These are phyloP conservation scores for Pelomyxa schiedti DNA, from an alignment of 78 protist species.

Conservation along the genomic window DNA sequence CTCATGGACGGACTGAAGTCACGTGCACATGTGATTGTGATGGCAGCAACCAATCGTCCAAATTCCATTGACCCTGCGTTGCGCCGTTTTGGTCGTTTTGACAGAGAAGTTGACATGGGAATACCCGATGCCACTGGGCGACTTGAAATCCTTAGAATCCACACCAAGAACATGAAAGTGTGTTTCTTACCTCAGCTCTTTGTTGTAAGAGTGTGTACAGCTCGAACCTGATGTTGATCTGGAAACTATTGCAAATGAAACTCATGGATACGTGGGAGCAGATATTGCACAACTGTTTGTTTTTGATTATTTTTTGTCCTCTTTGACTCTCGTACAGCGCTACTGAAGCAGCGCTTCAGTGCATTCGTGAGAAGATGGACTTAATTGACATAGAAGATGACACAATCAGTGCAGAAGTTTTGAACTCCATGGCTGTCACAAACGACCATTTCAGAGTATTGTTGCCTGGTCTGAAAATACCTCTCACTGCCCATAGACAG, in stretches of 20 bases:
- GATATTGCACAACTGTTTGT: constrained; percentile 97
- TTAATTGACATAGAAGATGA: constrained; percentile 98
- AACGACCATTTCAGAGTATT: constrained; percentile 90
- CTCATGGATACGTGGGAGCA: constrained; percentile 99
- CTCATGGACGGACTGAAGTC: constrained; percentile 99
- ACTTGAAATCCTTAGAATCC: constrained; percentile 96
- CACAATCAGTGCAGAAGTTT: constrained; percentile 95
- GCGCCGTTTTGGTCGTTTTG: constrained; percentile 99
- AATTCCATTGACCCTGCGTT: constrained; percentile 99
- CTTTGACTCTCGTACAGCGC: no score
- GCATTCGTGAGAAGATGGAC: constrained; percentile 99
- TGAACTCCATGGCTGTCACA: constrained; percentile 93
- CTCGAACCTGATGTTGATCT: constrained; percentile 96
- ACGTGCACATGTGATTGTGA: constrained; percentile 96
- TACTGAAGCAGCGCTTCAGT: constrained; percentile 98
- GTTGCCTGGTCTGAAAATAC: no score
- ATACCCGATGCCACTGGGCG: constrained; percentile 98
- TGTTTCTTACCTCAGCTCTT: no score
- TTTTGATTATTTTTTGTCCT: no score
- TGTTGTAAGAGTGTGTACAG: no score
- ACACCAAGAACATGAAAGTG: constrained; percentile 99
- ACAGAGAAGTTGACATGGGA: constrained; percentile 99
- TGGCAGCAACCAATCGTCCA: constrained; percentile 99
- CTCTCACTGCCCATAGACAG: no score
- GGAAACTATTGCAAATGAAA: constrained; percentile 81